Percentiles rank a stretch among this genome's conserved stretches.
These are phyloP conservation scores for Nakazawaea molendinolei DNA, from an alignment of 805 yeast genomes.

Conservation along the genomic window DNA sequence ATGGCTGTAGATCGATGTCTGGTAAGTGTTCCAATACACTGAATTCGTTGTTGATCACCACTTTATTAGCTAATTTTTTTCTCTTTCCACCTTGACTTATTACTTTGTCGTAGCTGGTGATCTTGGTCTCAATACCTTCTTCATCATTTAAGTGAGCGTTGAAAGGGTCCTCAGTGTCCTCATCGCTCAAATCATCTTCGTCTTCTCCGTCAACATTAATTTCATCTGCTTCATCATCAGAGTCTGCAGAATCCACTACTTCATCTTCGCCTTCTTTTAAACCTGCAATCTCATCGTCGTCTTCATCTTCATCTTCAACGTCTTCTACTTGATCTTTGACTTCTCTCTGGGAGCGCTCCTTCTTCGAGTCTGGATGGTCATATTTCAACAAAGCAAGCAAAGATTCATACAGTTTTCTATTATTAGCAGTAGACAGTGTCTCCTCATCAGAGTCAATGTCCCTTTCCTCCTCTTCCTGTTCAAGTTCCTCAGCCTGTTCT, in stretches of 20 bases:
- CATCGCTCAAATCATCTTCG: slow-evolving; percentile 21
- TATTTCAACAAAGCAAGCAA: slow-evolving; percentile 52
- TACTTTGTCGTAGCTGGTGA: slow-evolving; percentile 21
- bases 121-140: slow-evolving; percentile 28
- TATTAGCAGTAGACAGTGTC: slow-evolving; percentile 17
- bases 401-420: slow-evolving; percentile 57
- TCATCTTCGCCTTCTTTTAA: slow-evolving; percentile 18
- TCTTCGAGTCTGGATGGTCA: slow-evolving; percentile 29
- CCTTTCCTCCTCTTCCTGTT: slow-evolving; percentile 15
- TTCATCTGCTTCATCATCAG: slow-evolving; percentile 16
- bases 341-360: slow-evolving; percentile 14
- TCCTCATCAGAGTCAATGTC: slow-evolving; percentile 18
- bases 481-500: slow-evolving; percentile 15
- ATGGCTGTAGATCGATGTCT: slow-evolving; percentile 11
- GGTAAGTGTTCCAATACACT: slow-evolving; percentile 8
- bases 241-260: slow-evolving; percentile 12
- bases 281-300: slow-evolving; percentile 24
- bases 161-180: slow-evolving; percentile 52
- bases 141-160: slow-evolving; percentile 64
- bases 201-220: slow-evolving; percentile 18
- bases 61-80: slow-evolving; percentile 15
- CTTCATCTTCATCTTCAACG: slow-evolving; percentile 21
- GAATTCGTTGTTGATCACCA: too few species aligned
- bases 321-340: slow-evolving; percentile 14
- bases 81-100: slow-evolving; percentile 23